Conservation (phyloP, 1,284 basidiomycete species). For the Neolentinus lepideus region DNA sequence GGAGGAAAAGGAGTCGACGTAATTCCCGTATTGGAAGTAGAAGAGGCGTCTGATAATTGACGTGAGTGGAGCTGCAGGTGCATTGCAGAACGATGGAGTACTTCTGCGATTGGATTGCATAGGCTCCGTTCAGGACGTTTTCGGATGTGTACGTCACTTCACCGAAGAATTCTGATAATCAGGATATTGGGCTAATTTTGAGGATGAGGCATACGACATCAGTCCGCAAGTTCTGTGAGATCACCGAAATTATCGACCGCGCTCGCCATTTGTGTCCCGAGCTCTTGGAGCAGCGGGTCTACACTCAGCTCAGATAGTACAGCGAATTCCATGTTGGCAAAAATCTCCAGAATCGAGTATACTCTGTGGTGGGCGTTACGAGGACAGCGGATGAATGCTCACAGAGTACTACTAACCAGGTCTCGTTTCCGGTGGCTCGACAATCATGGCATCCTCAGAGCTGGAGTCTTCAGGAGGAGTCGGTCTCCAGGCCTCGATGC, state of each 20-base stretch:
- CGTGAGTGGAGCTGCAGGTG: not conserved
- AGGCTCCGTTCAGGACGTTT: not conserved
- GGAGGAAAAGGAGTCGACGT: slow-evolving; percentile 21
- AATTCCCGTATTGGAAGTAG: slow-evolving; percentile 31
- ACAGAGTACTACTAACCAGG: slow-evolving; percentile 13
- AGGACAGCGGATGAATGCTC: not conserved
- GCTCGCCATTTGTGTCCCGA: slow-evolving; percentile 27
- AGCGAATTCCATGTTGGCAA: slow-evolving; percentile 54
- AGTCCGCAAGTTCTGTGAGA: slow-evolving; percentile 9
- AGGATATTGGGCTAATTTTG: not conserved
- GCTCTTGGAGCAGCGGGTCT: slow-evolving; percentile 27
- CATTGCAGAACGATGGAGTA: slow-evolving; percentile 6
- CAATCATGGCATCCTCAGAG: slow-evolving; percentile 14
- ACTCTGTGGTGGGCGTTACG: slow-evolving; percentile 30
- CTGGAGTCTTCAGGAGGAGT: slow-evolving; percentile 15
- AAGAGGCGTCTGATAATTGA: slow-evolving; percentile 24
- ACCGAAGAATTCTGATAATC: slow-evolving; percentile 1
- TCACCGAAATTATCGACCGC: not conserved
- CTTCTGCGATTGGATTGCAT: slow-evolving; percentile 20
- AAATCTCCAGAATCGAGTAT: slow-evolving; percentile 53
- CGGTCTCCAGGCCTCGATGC: slow-evolving; percentile 40
- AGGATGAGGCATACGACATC: not conserved
- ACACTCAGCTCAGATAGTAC: slow-evolving; percentile 32
- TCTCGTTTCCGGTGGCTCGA: slow-evolving; percentile 19
- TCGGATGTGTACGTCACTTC: not conserved